Conservation (phyloP, 1,284 basidiomycete genomes). For the Polyporus tsugae region DNA sequence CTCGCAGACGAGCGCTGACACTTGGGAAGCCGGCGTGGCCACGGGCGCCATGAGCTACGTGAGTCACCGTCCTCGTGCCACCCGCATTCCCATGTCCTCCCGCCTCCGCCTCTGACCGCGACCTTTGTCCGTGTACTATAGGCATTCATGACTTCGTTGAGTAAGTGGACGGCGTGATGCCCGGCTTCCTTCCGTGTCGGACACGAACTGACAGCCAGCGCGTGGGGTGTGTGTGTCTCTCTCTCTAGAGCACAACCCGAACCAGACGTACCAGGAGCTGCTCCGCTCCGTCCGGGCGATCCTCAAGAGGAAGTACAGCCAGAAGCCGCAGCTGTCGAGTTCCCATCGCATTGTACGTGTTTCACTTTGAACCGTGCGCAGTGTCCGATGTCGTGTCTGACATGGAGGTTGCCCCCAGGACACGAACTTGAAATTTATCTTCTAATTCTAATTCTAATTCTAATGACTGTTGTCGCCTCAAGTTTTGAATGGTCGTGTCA, state of each 20-base stretch:
- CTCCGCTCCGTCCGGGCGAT: conserved; percentile 73
- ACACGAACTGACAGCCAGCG: background rate
- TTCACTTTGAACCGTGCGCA: background rate
- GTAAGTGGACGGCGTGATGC: conserved; percentile 43
- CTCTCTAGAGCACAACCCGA: conserved; percentile 60
- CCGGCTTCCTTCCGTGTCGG: background rate
- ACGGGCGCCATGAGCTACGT: conserved; percentile 91
- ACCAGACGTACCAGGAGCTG: conserved; percentile 80
- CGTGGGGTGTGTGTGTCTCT: background rate
- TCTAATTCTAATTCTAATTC: background rate
- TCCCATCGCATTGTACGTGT: conserved; percentile 71
- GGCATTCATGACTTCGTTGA: conserved; percentile 76
- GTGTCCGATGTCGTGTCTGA: too few relatives aligned
- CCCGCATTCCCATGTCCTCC: background rate
- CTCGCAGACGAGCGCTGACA: conserved; percentile 92
- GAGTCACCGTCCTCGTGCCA: conserved; percentile 38
- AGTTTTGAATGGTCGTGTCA: too few relatives aligned
- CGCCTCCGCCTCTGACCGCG: background rate
- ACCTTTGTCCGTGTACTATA: conserved; percentile 35
- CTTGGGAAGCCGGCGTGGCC: conserved; percentile 80
- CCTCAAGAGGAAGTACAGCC: conserved; percentile 71
- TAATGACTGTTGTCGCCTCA: background rate
- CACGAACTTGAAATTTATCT: background rate
- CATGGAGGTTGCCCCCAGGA: background rate
- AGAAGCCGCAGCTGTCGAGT: conserved; percentile 82